These are phyloP conservation scores for Leonotis leonurus DNA, from an alignment of 257 asterid genomes.

Conservation along the genomic window DNA sequence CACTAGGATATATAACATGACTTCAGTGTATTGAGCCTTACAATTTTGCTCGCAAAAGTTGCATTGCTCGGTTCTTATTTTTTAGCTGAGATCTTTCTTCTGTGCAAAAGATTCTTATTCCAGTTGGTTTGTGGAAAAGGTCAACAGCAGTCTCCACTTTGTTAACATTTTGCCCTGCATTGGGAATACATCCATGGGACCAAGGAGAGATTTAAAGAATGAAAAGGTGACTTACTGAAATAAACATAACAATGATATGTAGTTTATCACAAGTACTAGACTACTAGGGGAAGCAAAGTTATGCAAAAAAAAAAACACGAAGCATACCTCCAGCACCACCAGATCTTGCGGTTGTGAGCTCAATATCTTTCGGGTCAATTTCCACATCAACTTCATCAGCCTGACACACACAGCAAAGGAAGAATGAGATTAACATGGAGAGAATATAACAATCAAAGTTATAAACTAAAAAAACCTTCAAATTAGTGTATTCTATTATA, in stretches of 20 bases:
- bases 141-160: constrained; percentile 99
- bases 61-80: constrained; percentile 86
- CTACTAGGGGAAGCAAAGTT: not conserved
- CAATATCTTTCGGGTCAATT: constrained; percentile 96
- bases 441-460: not conserved
- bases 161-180: constrained; percentile 97
- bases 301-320: constrained; percentile 4
- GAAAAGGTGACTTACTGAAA: constrained; percentile 1
- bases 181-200: constrained; percentile 22
- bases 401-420: constrained; percentile 34
- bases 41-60: constrained; percentile 88
- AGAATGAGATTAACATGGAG: constrained; percentile 13
- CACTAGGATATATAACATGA: not conserved
- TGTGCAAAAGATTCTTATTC: constrained; percentile 94
- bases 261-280: not conserved
- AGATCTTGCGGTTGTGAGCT: constrained; percentile 91
- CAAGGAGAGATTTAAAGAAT: not conserved
- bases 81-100: constrained; percentile 90
- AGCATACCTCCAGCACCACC: constrained; percentile 99
- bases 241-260: not conserved
- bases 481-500: not conserved
- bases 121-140: constrained; percentile 96
- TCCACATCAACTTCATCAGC: constrained; percentile 98
- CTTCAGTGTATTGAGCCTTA: constrained; percentile 40
- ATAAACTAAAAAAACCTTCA: constrained; percentile 7